phyloP scores from a whole-genome alignment of 805 yeast species.

The Cyberlindnera maclurae region DNA sequence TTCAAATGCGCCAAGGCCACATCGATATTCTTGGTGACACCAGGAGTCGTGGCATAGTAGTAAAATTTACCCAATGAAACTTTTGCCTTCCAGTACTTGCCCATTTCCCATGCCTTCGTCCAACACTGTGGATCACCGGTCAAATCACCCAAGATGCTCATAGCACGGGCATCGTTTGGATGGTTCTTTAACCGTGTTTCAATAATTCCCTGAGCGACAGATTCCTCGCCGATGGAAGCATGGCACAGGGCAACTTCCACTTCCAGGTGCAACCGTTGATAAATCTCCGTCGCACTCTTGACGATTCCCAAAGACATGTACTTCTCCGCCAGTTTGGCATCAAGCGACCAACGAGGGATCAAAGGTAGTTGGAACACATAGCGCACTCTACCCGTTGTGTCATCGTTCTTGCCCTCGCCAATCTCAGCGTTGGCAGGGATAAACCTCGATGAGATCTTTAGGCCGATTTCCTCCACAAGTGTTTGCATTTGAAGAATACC shows the following conservation, averaged over 20 bases:
- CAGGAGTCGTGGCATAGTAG: conserved; percentile 67
- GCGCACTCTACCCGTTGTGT: conserved; percentile 45
- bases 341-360: conserved; percentile 81
- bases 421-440: conserved; percentile 34
- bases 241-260: conserved; percentile 87
- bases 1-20: conserved; percentile 59
- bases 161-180: conserved; percentile 77
- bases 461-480: conserved; percentile 80
- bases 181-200: conserved; percentile 42
- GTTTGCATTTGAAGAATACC: conserved; percentile 92
- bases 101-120: conserved; percentile 83
- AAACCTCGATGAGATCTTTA: conserved; percentile 49
- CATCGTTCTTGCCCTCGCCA: conserved; percentile 10
- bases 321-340: conserved; percentile 75
- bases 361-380: conserved; percentile 71
- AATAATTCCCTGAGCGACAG: conserved; percentile 56
- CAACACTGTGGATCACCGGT: conserved; percentile 69
- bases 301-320: conserved; percentile 79
- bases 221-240: conserved; percentile 74
- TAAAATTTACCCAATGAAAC: conserved; percentile 69
- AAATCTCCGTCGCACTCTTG: conserved; percentile 83
- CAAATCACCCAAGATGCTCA: conserved; percentile 81
- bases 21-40: conserved; percentile 42
- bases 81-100: conserved; percentile 79
- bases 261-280: conserved; percentile 66